These are phyloP conservation scores for Euphorbia celastroides DNA, from an alignment of 441 rosid species.

Conservation along the genomic window DNA sequence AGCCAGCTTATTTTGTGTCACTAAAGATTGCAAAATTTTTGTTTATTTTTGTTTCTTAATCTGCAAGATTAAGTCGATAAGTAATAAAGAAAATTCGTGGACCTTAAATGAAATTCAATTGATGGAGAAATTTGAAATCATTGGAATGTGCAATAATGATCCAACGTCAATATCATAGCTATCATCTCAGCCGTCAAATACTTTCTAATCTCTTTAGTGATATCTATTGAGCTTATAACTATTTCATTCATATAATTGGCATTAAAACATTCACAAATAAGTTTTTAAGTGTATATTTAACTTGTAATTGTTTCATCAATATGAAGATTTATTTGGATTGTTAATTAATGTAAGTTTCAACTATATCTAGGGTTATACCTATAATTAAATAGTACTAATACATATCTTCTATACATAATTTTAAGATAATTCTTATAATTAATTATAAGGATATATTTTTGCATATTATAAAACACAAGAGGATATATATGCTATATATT, in stretches of 20 bases:
- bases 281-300: too few relatives aligned
- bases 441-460: neutral
- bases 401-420: too few relatives aligned
- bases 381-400: too few relatives aligned
- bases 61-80: neutral
- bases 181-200: constrained; percentile 14
- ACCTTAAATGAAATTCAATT: neutral
- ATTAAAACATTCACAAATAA: too few relatives aligned
- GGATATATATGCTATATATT: neutral
- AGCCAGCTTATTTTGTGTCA: neutral
- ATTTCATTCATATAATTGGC: too few relatives aligned
- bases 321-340: too few relatives aligned
- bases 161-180: constrained; percentile 3
- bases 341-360: too few relatives aligned
- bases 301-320: too few relatives aligned
- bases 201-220: too few relatives aligned
- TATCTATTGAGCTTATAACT: too few relatives aligned
- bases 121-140: neutral
- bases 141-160: neutral
- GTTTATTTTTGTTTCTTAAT: neutral
- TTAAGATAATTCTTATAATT: neutral
- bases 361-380: too few relatives aligned
- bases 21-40: neutral
- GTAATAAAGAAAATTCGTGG: neutral
- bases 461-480: too few relatives aligned